Evolutionary conservation across 179 eudicot species (phyloP), one percentile per base, ranked within the genome.

Genomic region (Gypsophila paniculata): DNA sequence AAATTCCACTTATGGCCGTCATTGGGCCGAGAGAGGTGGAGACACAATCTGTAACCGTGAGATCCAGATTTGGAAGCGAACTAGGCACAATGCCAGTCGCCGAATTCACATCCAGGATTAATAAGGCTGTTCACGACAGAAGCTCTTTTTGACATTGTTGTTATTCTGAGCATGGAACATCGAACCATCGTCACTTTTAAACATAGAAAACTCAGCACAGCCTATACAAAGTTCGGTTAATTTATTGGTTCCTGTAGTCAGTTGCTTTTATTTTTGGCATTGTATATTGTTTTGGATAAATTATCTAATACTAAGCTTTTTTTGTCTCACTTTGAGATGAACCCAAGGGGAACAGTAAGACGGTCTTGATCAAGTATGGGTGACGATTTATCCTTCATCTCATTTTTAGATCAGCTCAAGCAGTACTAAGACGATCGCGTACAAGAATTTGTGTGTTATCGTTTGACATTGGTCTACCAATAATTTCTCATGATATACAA

Each of bases 1-100:
- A 86, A 70, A 84, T 91, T 42, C 99, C 99, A 10, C 70, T 94
- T 69, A 94, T 91, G 97, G 97, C 89, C 3, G 97, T 90, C 0
- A 87, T 90, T 44, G 99, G 99, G 29, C 91, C 92, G 13, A 91
- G 82, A 81, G 99, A 94, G 80, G 84, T 84, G 8, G 97, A 94
- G 72, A 85, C 87, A 5, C 82, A 83, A 67, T 86, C 94, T 4
- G 85, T 94, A 29, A 94, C 99, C 0, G 86, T 94, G 25, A 79
- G 97, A 78, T 94, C 99, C 38, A 89, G 99, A 79, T 90, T 90
- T 65, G 87, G 91, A 8, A 95, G 96, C 49, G 99, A 94, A 80
- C 61, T 91, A 53, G 96, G 94, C 39, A 85, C 87, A 53, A 79
- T 94, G 84, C 6, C 86, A 0, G 74, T 86, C 25, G 87, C 84